phyloP scores from a whole-genome alignment of 441 rosid species.

The California macrophylla region DNA sequence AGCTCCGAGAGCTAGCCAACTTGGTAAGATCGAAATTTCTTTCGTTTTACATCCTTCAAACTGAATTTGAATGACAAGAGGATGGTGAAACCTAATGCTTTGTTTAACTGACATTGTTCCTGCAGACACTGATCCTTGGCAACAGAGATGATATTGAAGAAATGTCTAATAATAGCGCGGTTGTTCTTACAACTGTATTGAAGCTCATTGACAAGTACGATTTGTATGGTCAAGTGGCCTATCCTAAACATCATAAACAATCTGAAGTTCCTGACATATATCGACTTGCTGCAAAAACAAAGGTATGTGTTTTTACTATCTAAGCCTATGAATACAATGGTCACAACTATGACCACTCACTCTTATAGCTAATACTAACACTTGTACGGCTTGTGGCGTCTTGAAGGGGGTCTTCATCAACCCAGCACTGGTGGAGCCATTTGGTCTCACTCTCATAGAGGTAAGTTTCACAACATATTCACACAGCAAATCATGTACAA shows the following conservation, averaged over 20 bases:
- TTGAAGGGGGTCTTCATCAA: constrained; percentile 67
- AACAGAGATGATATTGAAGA: constrained; percentile 68
- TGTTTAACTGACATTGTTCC: not conserved
- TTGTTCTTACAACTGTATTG: constrained; percentile 49
- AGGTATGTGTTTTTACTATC: constrained; percentile 26
- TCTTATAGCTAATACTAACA: constrained; percentile 21
- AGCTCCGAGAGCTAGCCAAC: constrained; percentile 82
- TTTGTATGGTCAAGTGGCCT: constrained; percentile 65
- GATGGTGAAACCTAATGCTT: constrained; percentile 2
- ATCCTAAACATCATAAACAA: constrained; percentile 73
- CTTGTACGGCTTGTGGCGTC: constrained; percentile 23
- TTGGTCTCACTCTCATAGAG: constrained; percentile 66
- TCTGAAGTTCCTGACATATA: constrained; percentile 63
- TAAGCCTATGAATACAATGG: not conserved
- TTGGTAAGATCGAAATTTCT: constrained; percentile 35
- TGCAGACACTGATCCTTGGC: constrained; percentile 63
- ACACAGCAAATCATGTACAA: not conserved
- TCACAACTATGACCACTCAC: constrained; percentile 9
- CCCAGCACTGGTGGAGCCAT: constrained; percentile 74
- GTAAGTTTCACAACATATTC: constrained; percentile 22
- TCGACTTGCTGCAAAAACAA: constrained; percentile 64
- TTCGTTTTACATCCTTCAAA: constrained; percentile 7
- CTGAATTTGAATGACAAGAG: not conserved
- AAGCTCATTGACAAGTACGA: constrained; percentile 63
- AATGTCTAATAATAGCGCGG: constrained; percentile 47